phyloP scores from a whole-genome alignment of 164 flowering plant species.

The Cinnamomum chago region DNA sequence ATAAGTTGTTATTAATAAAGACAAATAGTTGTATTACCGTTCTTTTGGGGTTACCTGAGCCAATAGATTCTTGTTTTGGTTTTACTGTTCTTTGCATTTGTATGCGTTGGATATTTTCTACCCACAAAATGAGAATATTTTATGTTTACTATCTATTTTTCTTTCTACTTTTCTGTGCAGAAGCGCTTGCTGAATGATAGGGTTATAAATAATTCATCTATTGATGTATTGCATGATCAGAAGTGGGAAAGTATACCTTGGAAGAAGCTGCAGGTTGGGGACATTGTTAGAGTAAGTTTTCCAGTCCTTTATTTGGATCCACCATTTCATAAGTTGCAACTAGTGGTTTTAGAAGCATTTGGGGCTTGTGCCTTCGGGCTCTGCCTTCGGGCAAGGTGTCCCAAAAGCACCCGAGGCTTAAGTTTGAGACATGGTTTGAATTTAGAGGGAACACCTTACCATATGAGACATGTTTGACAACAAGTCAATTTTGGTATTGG shows the following conservation, averaged over 20 bases:
- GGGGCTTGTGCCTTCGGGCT: neutral
- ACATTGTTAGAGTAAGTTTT: slow-evolving; percentile 74
- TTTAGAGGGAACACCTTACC: no score
- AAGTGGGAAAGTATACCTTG: slow-evolving; percentile 76
- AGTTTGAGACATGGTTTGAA: no score
- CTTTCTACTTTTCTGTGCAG: slow-evolving; percentile 31
- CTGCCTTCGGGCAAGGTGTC: neutral
- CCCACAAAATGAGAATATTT: neutral
- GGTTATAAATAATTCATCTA: slow-evolving; percentile 58
- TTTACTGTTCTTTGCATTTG: neutral
- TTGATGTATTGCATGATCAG: slow-evolving; percentile 78
- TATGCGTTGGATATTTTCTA: neutral
- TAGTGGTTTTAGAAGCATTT: no score
- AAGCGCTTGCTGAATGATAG: slow-evolving; percentile 87
- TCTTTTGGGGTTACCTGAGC: neutral
- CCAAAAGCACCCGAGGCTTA: neutral
- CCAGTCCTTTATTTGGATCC: neutral
- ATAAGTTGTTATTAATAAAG: neutral
- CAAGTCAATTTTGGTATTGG: no score
- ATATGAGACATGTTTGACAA: no score
- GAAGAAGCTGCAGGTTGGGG: slow-evolving; percentile 96
- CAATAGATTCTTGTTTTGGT: neutral
- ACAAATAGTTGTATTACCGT: neutral
- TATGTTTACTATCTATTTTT: neutral
- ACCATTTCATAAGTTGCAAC: no score